A percentile compares a stretch with the other conserved stretches of the same genome.
These are phyloP conservation scores for Macrolepiota fuliginosa DNA, from an alignment of 768 basidiomycete genomes.

Conservation along the genomic window DNA sequence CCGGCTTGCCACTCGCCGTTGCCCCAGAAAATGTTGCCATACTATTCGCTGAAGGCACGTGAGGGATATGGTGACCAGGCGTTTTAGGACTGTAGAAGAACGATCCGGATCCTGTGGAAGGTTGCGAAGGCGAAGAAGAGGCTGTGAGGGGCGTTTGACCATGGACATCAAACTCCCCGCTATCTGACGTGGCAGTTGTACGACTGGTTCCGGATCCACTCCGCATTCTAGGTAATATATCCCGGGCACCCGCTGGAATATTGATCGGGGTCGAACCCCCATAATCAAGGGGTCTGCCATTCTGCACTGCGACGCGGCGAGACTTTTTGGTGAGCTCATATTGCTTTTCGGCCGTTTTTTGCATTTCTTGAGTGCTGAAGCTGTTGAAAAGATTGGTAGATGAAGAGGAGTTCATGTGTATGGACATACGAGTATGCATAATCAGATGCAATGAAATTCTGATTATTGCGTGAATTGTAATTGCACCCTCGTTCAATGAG, in stretches of 20 bases:
- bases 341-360: constrained; percentile 76
- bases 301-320: constrained; percentile 35
- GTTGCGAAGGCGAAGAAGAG: constrained; percentile 64
- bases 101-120: constrained; percentile 44
- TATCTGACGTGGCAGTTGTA: constrained; percentile 74
- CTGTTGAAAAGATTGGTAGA: constrained; percentile 31
- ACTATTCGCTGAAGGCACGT: constrained; percentile 30
- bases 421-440: constrained; percentile 82
- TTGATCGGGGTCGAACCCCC: constrained; percentile 30
- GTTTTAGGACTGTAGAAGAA: constrained; percentile 32
- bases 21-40: constrained; percentile 24
- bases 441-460: constrained; percentile 89
- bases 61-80: constrained; percentile 25
- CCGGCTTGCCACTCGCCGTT: background rate
- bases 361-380: constrained; percentile 73
- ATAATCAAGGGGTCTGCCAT: constrained; percentile 7
- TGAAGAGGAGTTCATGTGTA: background rate
- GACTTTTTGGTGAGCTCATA: constrained; percentile 79
- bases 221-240: constrained; percentile 55
- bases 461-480: constrained; percentile 80
- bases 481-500: constrained; percentile 89
- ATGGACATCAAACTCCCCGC: constrained; percentile 56
- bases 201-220: constrained; percentile 82
- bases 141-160: constrained; percentile 54
- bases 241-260: constrained; percentile 44